Percentiles rank a stretch among this genome's conserved stretches.
Evolutionary conservation across 805 yeast species (phyloP).

Genomic region (Zygotorulaspora danielsina): DNA sequence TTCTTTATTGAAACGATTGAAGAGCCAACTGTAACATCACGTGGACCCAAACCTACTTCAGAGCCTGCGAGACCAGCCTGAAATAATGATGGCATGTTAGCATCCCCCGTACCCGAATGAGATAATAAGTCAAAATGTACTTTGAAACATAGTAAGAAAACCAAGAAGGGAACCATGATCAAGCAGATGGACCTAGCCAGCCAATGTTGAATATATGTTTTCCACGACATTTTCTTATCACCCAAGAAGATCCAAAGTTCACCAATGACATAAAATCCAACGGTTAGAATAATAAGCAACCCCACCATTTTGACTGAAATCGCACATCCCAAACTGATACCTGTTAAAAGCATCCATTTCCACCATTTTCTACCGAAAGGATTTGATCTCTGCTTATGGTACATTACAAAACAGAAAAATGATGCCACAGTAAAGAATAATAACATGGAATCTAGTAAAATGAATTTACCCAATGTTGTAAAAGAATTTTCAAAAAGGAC

Average conservation of each 20-base stretch:
- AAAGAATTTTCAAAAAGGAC: conserved; percentile 65
- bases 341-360: conserved; percentile 85
- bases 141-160: conserved; percentile 65
- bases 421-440: conserved; percentile 72
- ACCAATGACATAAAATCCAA: conserved; percentile 83
- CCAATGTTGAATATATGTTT: conserved; percentile 59
- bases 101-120: conserved; percentile 78
- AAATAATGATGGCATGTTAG: conserved; percentile 73
- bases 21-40: conserved; percentile 64
- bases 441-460: conserved; percentile 71
- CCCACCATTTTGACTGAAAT: conserved; percentile 98
- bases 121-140: conserved; percentile 69
- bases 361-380: conserved; percentile 83
- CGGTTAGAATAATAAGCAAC: conserved; percentile 76
- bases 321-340: conserved; percentile 82
- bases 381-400: conserved; percentile 45
- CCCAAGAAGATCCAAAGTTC: conserved; percentile 86
- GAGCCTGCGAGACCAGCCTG: conserved; percentile 73
- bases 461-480: conserved; percentile 68
- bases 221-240: conserved; percentile 51
- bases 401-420: conserved; percentile 52
- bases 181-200: conserved; percentile 58
- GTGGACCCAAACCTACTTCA: conserved; percentile 59
- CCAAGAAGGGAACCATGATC: conserved; percentile 56
- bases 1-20: conserved; percentile 46